phyloP scores from a whole-genome alignment of 345 rosid species.

The Melaleuca alternifolia region DNA sequence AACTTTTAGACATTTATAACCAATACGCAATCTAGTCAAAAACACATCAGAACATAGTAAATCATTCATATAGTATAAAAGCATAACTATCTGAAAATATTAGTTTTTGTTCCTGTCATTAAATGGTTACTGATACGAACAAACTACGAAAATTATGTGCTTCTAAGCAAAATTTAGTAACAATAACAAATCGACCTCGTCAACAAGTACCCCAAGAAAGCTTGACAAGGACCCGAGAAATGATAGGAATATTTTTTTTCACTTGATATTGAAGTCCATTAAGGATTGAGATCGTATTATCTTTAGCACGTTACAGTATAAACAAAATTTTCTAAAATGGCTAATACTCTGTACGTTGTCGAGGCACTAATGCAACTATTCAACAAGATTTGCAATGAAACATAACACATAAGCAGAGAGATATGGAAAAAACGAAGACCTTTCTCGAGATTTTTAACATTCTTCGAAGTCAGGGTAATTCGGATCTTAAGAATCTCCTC shows the following conservation, averaged over 20 bases:
- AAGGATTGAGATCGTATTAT: not conserved
- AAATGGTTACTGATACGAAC: not conserved
- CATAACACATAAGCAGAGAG: not conserved
- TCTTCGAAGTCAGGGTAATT: slow-evolving; percentile 5
- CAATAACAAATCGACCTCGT: not conserved
- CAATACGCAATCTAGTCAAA: not conserved
- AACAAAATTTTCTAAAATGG: not conserved
- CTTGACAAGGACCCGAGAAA: not conserved
- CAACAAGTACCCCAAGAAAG: not conserved
- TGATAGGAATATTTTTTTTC: not conserved
- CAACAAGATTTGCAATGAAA: not conserved
- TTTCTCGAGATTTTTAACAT: slow-evolving; percentile 10
- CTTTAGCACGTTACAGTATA: not conserved
- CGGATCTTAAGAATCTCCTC: slow-evolving; percentile 1
- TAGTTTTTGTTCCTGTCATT: not conserved
- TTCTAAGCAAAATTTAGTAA: not conserved
- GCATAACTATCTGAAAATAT: not conserved
- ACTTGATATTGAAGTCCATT: not conserved
- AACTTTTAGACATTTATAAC: not conserved
- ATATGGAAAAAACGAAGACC: not conserved
- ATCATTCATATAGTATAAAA: not conserved
- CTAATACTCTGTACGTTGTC: not conserved
- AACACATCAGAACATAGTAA: not conserved
- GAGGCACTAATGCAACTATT: not conserved
- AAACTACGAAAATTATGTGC: not conserved